Percentiles rank a stretch among this genome's conserved stretches.
These are phyloP conservation scores for Mortierella sp. DNA, from an alignment of 371 early-diverging fungal species.

Conservation along the genomic window DNA sequence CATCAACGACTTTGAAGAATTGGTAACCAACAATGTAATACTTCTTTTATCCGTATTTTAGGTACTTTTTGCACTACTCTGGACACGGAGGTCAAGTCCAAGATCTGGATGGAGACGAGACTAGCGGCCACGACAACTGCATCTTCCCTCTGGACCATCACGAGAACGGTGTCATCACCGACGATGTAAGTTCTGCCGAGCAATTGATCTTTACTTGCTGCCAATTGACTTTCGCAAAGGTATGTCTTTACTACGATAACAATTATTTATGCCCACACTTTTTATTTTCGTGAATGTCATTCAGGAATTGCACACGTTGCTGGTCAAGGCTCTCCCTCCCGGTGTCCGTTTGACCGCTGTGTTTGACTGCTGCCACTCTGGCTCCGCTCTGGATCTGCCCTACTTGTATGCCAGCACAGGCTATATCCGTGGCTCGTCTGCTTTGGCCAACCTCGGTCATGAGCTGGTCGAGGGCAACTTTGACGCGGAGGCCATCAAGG, in stretches of 20 bases:
- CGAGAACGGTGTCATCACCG: slow-evolving; percentile 76
- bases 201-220: too few relatives aligned
- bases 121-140: slow-evolving; percentile 79
- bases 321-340: slow-evolving; percentile 79
- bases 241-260: too few relatives aligned
- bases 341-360: slow-evolving; percentile 88
- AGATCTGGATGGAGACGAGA: slow-evolving; percentile 74
- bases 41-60: not conserved
- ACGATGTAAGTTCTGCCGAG: slow-evolving; percentile 66
- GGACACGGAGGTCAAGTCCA: slow-evolving; percentile 80
- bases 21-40: not conserved
- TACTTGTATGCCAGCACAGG: slow-evolving; percentile 85
- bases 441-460: slow-evolving; percentile 58
- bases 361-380: slow-evolving; percentile 91
- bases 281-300: not conserved
- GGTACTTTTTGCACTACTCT: slow-evolving; percentile 76
- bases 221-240: too few relatives aligned
- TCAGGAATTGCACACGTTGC: slow-evolving; percentile 61
- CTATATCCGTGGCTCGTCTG: slow-evolving; percentile 57
- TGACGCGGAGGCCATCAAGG: slow-evolving; percentile 38
- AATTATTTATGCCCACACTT: not conserved
- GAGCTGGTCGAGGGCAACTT: slow-evolving; percentile 52
- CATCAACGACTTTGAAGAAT: not conserved
- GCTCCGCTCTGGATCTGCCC: slow-evolving; percentile 90
- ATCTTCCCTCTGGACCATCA: slow-evolving; percentile 82